phyloP scores from a whole-genome alignment of 164 flowering plant genomes.

The Kingdonia uniflora region DNA sequence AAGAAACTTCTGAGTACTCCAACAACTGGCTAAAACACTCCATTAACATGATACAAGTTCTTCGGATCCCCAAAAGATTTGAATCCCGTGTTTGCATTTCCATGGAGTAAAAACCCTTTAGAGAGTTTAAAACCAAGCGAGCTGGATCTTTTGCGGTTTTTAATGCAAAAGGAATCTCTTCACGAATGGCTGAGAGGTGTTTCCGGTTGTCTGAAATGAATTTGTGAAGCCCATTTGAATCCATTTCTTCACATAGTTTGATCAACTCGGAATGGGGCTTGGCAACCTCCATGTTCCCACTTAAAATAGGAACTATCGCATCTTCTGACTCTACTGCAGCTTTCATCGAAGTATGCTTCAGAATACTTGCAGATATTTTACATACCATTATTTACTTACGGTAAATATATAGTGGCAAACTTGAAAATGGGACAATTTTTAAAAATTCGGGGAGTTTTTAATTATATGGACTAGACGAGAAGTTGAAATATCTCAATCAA shows the following conservation, averaged over 20 bases:
- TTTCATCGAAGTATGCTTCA: not conserved
- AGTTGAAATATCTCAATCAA: too few species aligned
- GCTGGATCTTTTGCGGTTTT: constrained; percentile 66
- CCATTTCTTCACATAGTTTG: constrained; percentile 77
- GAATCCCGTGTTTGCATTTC: constrained; percentile 68
- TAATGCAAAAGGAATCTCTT: constrained; percentile 78
- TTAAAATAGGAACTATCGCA: constrained; percentile 17
- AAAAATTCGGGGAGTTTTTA: too few species aligned
- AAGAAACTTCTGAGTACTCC: constrained; percentile 20
- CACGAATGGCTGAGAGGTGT: constrained; percentile 66
- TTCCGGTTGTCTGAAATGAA: constrained; percentile 93
- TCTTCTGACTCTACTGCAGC: constrained; percentile 26
- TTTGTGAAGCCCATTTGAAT: constrained; percentile 72
- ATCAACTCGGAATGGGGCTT: constrained; percentile 52
- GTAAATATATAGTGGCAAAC: too few species aligned
- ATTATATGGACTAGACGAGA: too few species aligned
- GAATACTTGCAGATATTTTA: too few species aligned
- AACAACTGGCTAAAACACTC: constrained; percentile 64
- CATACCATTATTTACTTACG: too few species aligned
- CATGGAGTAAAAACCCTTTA: constrained; percentile 58
- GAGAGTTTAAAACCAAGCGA: constrained; percentile 54
- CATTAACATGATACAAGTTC: constrained; percentile 95
- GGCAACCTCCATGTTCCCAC: constrained; percentile 25
- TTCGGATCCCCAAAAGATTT: constrained; percentile 59
- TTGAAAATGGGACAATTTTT: too few species aligned